These are phyloP conservation scores for Candida argentea DNA, from an alignment of 805 yeast genomes.

Conservation along the genomic window DNA sequence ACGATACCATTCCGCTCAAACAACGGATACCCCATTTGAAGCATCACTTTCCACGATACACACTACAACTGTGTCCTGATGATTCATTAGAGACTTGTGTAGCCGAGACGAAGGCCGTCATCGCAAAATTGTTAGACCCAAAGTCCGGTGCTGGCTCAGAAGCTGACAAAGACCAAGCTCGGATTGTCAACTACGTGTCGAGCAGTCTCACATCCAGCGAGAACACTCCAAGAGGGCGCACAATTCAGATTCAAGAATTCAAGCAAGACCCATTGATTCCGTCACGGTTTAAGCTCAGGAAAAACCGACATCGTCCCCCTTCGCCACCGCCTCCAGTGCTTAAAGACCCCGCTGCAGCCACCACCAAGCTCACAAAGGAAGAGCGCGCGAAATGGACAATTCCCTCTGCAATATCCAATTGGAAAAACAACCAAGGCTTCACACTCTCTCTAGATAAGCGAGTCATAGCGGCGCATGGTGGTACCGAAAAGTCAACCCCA, in stretches of 20 bases:
- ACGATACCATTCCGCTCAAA: constrained; percentile 54
- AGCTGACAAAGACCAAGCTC: constrained; percentile 21
- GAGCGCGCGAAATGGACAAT: constrained; percentile 78
- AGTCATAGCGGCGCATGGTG: constrained; percentile 33
- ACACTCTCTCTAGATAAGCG: constrained; percentile 75
- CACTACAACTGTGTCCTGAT: constrained; percentile 31
- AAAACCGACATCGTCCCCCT: constrained; percentile 55
- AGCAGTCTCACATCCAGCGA: constrained; percentile 7
- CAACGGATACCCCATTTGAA: constrained; percentile 24
- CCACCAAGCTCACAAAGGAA: constrained; percentile 44
- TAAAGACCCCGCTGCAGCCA: constrained; percentile 36
- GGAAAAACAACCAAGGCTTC: constrained; percentile 92
- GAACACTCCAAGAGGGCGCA: constrained; percentile 18
- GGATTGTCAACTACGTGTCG: constrained; percentile 12
- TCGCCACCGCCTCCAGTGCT: constrained; percentile 61
- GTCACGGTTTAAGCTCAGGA: constrained; percentile 60
- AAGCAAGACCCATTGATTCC: constrained; percentile 84
- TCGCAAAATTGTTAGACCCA: constrained; percentile 40
- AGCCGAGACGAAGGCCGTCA: constrained; percentile 44
- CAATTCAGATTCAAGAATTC: constrained; percentile 56
- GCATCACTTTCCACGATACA: constrained; percentile 28
- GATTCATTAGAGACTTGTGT: constrained; percentile 38
- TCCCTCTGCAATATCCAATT: constrained; percentile 86
- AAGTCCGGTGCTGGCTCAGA: constrained; percentile 19
- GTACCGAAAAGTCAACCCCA: constrained; percentile 23